Evolutionary conservation across 306 rosid genomes (phyloP).

Genomic region (Argentina anserina): DNA sequence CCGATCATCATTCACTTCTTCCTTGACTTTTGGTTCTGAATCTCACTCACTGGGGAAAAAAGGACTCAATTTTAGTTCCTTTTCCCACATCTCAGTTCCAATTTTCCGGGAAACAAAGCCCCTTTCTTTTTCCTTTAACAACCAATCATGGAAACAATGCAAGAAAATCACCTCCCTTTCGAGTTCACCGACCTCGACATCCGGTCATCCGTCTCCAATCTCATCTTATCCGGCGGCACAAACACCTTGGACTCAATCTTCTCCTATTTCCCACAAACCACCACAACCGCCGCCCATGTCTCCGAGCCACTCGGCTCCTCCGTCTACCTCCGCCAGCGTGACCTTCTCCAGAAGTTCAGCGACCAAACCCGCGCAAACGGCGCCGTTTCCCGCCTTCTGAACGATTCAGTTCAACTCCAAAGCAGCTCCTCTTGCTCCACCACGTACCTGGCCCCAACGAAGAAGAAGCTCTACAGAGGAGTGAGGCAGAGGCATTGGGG

Average conservation of each 20-base stretch:
- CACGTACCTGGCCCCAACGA: conserved; percentile 25
- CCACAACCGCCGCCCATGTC: conserved; percentile 6
- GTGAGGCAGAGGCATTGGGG: conserved; percentile 99
- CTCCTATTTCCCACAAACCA: conserved; percentile 38
- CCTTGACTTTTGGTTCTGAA: neutral
- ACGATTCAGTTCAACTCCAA: conserved; percentile 10
- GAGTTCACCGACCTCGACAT: conserved; percentile 32
- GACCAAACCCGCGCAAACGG: conserved; percentile 34
- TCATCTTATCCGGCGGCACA: conserved; percentile 54
- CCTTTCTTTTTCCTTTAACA: neutral
- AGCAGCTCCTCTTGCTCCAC: conserved; percentile 2
- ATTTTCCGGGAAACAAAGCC: neutral
- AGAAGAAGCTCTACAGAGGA: conserved; percentile 88
- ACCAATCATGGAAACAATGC: conserved; percentile 38
- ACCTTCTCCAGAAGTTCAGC: conserved; percentile 64
- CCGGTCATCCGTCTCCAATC: conserved; percentile 58
- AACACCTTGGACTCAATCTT: conserved; percentile 90
- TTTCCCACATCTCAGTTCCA: conserved; percentile 14
- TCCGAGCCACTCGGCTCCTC: conserved; percentile 63
- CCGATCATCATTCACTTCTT: conserved; percentile 11
- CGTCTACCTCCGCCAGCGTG: conserved; percentile 72
- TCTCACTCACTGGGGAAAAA: too few relatives aligned
- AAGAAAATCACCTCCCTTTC: conserved; percentile 21
- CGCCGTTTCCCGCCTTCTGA: conserved; percentile 17
- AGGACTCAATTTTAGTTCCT: conserved; percentile 30